Evolutionary conservation across 768 basidiomycete species (phyloP).

Genomic region (Pleurotus platypus): DNA sequence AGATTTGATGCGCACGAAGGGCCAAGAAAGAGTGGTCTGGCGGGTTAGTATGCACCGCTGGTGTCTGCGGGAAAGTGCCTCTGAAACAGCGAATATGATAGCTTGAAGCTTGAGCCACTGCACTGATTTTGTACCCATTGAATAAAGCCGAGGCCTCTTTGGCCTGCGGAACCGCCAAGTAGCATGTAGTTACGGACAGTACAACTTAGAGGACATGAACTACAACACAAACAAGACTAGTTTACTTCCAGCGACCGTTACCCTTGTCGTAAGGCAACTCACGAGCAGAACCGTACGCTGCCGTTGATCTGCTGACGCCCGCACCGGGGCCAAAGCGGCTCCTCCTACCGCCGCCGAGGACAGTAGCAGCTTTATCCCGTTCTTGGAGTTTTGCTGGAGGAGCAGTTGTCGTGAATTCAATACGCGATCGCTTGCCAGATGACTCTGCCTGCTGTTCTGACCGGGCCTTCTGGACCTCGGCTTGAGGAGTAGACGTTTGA

Average conservation of each 20-base stretch:
- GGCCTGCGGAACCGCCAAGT: too few relatives aligned
- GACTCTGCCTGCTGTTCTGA: slow-evolving; percentile 62
- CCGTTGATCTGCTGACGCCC: background rate
- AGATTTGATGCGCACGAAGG: too few relatives aligned
- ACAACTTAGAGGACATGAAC: too few relatives aligned
- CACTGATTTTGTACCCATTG: too few relatives aligned
- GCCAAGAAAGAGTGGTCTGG: too few relatives aligned
- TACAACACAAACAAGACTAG: background rate
- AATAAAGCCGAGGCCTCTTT: too few relatives aligned
- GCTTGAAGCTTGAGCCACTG: too few relatives aligned
- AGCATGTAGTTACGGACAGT: too few relatives aligned
- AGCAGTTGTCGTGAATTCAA: slow-evolving; percentile 48
- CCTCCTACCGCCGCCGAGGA: background rate
- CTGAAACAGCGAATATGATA: too few relatives aligned
- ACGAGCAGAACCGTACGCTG: background rate
- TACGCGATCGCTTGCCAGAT: slow-evolving; percentile 53
- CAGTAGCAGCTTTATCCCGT: slow-evolving; percentile 1
- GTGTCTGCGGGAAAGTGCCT: too few relatives aligned
- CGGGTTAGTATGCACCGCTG: too few relatives aligned
- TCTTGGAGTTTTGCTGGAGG: slow-evolving; percentile 8
- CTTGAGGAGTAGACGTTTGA: slow-evolving; percentile 32
- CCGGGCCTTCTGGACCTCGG: slow-evolving; percentile 57
- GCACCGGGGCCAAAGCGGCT: background rate
- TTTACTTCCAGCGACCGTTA: background rate
- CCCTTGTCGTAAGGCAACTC: background rate